Percentiles rank a stretch among this genome's conserved stretches.
Conservation (phyloP, 768 basidiomycete species). For the Pulveroboletus sp. region DNA sequence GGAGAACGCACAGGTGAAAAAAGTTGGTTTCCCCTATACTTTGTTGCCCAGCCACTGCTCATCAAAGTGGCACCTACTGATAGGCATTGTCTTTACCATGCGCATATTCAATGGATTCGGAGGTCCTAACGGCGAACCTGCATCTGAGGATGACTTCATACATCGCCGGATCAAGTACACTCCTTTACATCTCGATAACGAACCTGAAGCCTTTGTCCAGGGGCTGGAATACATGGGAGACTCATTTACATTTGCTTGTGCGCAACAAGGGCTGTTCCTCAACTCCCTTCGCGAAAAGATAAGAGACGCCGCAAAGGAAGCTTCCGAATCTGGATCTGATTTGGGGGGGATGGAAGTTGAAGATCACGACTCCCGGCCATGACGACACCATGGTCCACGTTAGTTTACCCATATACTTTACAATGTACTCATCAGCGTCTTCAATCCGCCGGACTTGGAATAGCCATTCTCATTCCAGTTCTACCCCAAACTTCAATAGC, state of each 20-base stretch:
- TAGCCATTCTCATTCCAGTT: constrained; percentile 36
- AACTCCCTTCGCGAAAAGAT: constrained; percentile 55
- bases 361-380: constrained; percentile 10
- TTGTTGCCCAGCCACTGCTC: neutral
- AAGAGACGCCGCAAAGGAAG: constrained; percentile 30
- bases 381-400: neutral
- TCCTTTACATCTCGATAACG: constrained; percentile 62
- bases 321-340: constrained; percentile 22
- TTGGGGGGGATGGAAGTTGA: constrained; percentile 26
- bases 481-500: constrained; percentile 52
- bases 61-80: neutral
- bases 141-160: constrained; percentile 30
- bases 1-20: constrained; percentile 35
- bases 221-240: constrained; percentile 56
- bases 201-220: constrained; percentile 50
- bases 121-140: constrained; percentile 29
- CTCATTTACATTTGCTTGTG: constrained; percentile 63
- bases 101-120: constrained; percentile 40
- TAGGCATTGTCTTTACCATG: constrained; percentile 61
- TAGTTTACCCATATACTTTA: constrained; percentile 14
- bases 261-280: constrained; percentile 65
- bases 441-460: neutral
- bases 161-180: constrained; percentile 46
- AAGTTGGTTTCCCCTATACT: constrained; percentile 14
- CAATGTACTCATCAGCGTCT: constrained; percentile 7